Conservation (phyloP, 129 eudicot species). For the Logfia minima region DNA sequence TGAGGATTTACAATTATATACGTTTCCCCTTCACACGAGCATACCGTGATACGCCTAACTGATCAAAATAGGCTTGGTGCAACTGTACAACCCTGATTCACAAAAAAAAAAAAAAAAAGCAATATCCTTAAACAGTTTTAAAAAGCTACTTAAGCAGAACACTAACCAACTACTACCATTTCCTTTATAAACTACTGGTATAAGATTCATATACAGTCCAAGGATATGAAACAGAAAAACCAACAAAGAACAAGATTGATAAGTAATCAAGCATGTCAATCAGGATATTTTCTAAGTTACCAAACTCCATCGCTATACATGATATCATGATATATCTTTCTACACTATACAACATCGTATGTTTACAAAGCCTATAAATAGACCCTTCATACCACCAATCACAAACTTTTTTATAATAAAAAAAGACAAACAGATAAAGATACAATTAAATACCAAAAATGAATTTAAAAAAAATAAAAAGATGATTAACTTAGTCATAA, state of each 20-base stretch:
- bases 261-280: conserved; percentile 3
- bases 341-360: conserved; percentile 3
- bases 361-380: background rate
- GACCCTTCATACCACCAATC: conserved; percentile 3
- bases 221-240: conserved; percentile 10
- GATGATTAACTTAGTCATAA: background rate
- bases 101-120: conserved; percentile 30
- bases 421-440: background rate
- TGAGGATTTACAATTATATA: conserved; percentile 18
- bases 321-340: background rate
- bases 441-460: background rate
- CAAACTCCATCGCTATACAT: background rate
- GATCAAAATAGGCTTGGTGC: conserved; percentile 3
- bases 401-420: background rate
- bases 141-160: background rate
- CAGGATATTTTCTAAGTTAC: background rate
- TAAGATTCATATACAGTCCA: conserved; percentile 8
- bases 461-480: background rate
- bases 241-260: conserved; percentile 1
- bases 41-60: conserved; percentile 21
- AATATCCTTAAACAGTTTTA: conserved; percentile 5
- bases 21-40: conserved; percentile 26
- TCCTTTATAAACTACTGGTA: background rate
- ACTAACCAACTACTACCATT: background rate
- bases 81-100: conserved; percentile 34